Evolutionary conservation across 257 asterid genomes (phyloP), one percentile per base, ranked within the genome.

Genomic region (Capsicum rhomboideum): DNA sequence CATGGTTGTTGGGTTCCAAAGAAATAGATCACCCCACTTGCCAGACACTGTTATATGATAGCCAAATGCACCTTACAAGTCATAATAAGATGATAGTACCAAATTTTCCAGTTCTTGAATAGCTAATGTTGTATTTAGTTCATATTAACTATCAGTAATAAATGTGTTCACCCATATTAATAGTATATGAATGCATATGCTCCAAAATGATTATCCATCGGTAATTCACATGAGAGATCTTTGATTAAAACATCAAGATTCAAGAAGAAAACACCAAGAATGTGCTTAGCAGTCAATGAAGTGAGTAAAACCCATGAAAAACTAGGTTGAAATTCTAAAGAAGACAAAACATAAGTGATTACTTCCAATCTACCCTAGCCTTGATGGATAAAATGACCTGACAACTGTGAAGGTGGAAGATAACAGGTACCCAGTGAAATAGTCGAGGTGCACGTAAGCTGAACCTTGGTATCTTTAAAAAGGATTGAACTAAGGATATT

Each of bases 1-100:
- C 99, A 97, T 82, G 99, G 99, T 74, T 93, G 98, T 61, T 95
- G 99, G 99, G 93, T 97, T 59, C 98, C 99, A 52, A 92, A 90
- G 82, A 84, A 67, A 50, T 82, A 78, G 82, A 74, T 14, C 61
- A 26, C 40, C 58, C 23, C 42, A 75, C 80, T 23, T 14, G 16
- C 42, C 6, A 8, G 23, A 49, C 42, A 44, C 0, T 21, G 80
- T 44, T n/a, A 21, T 74, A 74, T 14, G 2, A 49, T 49, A 75
- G 61, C 44, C 61, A 14, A 8, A 49, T 75, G 26, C 14, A 46
- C 0, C 31, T 14, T 8, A 46, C 42, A 3, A 74, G 59, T 74
- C 7, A 46, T 23, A 46, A 23, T 23, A 74, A 23, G 23, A 23
- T 72, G 44, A 26, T 44, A 72, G 6, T 42, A 44, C 37, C 8